Base-by-base conservation (phyloP, 148 eudicot genomes). In the Drosera capensis region DNA sequence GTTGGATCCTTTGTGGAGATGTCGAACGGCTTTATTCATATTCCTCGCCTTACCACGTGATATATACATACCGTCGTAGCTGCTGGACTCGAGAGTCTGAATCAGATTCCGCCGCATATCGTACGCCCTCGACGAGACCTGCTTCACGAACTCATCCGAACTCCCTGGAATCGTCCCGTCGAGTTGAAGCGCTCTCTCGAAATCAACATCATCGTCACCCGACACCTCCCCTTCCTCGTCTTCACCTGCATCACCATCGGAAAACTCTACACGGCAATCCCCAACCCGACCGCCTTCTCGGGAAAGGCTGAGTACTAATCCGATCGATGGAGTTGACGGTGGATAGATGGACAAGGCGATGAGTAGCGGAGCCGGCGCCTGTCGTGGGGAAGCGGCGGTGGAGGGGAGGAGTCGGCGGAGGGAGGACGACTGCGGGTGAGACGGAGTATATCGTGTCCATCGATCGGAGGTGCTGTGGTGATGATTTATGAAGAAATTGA, bases 91-190 rank as follows among this genome's bases (percentile, higher is more conserved):
- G 23, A 84, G 57, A 7, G 79, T 64, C 49, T 88, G 81, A 3
- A 80, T 86, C 21, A 88, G 86, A 54, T 75, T 60, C 24, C 97
- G 70, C 7, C 97, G 83, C 64, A 90, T 90, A 40, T 69, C 79
- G 20, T 90, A 90, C 41, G 97, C 97, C 25, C 97, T 83, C 0
- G 97, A 90, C 24, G 95, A 84, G 9, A 90, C 97, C 58, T 79
- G 82, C 58, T 78, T 68, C 9, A 90, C 84, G 20, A 90, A 84
- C 74, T 63, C 95, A 28, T 84, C 71, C 0, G 95, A 80, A 25
- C 56, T 72, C 20, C 84, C 86, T 0, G 95, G 97, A 14, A 90
- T 90, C 9, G 66, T 71, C 23, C 93, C 95, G 54, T 90, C 97
- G 66, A 90, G 56, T 44, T 63, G 65, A 23, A 90, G 59, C 43